phyloP scores from a whole-genome alignment of 2,329 filamentous ascomycete species.

The Elsinoe necatrix region DNA sequence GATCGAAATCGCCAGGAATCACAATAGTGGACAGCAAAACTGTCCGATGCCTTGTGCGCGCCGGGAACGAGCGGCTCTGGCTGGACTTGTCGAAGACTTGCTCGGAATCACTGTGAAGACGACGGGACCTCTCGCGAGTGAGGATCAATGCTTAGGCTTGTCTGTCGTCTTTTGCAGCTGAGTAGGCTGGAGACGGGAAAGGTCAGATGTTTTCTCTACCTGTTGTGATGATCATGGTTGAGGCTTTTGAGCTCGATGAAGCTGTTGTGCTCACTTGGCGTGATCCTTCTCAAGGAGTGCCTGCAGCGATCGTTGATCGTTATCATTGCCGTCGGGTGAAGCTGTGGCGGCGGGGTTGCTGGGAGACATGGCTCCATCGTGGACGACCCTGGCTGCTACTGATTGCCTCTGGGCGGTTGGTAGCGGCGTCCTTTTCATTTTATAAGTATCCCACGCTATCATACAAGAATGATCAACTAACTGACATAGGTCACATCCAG shows the following conservation, averaged over 20 bases:
- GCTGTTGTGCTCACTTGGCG: conserved; percentile 9
- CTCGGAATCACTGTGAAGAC: conserved; percentile 20
- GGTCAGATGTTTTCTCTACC: conserved; percentile 24
- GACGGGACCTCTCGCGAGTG: conserved; percentile 81
- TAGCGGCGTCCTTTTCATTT: conserved; percentile 30
- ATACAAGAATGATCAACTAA: conserved; percentile 20
- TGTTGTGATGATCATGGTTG: conserved; percentile 16
- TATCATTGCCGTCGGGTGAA: conserved; percentile 12
- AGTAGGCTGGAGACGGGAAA: neutral
- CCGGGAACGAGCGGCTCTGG: neutral
- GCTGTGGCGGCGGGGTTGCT: conserved; percentile 8
- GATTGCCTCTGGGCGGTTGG: conserved; percentile 19
- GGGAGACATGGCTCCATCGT: conserved; percentile 21
- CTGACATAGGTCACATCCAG: conserved; percentile 18
- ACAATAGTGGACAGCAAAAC: neutral
- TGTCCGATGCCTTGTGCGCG: neutral
- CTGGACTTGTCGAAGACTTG: neutral
- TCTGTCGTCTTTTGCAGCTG: conserved; percentile 41
- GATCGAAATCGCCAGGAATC: neutral
- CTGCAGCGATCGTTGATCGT: conserved; percentile 6
- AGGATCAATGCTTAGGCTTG: conserved; percentile 93
- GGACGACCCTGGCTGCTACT: conserved; percentile 23
- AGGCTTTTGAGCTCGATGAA: conserved; percentile 16
- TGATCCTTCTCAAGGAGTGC: conserved; percentile 17
- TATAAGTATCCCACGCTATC: conserved; percentile 31